phyloP scores from a whole-genome alignment of 2,329 filamentous ascomycete species.

The Xylariaceae sp. region DNA sequence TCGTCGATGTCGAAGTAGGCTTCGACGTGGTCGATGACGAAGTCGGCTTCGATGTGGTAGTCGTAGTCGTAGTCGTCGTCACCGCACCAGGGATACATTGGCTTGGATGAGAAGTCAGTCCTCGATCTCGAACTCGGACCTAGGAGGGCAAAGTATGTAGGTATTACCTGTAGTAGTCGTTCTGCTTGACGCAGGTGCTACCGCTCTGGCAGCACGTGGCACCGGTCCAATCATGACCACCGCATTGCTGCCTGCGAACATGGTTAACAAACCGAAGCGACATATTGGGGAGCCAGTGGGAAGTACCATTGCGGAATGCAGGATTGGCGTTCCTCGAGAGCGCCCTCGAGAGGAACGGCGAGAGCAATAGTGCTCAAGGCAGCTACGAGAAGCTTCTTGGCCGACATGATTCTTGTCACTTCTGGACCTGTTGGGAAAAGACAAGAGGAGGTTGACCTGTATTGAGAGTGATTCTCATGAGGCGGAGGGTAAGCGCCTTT shows the following conservation, averaged over 20 bases:
- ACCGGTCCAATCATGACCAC: slow-evolving; percentile 40
- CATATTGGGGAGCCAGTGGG: not conserved
- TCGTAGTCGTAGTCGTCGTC: slow-evolving; percentile 23
- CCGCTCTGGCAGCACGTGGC: slow-evolving; percentile 40
- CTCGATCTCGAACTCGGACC: not conserved
- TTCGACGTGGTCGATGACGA: not conserved
- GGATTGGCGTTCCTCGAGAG: slow-evolving; percentile 35
- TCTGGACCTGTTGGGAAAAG: slow-evolving; percentile 5
- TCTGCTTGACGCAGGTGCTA: slow-evolving; percentile 30
- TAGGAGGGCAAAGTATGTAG: not conserved
- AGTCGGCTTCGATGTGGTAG: slow-evolving; percentile 23
- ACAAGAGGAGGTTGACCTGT: slow-evolving; percentile 5
- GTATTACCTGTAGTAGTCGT: slow-evolving; percentile 22
- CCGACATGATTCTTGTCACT: slow-evolving; percentile 22
- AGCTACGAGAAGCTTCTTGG: slow-evolving; percentile 30
- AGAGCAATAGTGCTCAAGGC: slow-evolving; percentile 34
- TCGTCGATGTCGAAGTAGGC: not conserved
- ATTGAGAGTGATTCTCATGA: slow-evolving; percentile 2
- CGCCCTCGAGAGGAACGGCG: slow-evolving; percentile 34
- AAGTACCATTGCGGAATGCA: slow-evolving; percentile 18
- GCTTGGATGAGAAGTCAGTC: slow-evolving; percentile 3
- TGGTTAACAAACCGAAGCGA: slow-evolving; percentile 13
- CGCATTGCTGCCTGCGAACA: slow-evolving; percentile 35
- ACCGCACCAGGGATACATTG: slow-evolving; percentile 20
- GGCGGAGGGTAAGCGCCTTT: slow-evolving; percentile 8